These are phyloP conservation scores for Mycena venus DNA, from an alignment of 768 basidiomycete genomes.

Conservation along the genomic window DNA sequence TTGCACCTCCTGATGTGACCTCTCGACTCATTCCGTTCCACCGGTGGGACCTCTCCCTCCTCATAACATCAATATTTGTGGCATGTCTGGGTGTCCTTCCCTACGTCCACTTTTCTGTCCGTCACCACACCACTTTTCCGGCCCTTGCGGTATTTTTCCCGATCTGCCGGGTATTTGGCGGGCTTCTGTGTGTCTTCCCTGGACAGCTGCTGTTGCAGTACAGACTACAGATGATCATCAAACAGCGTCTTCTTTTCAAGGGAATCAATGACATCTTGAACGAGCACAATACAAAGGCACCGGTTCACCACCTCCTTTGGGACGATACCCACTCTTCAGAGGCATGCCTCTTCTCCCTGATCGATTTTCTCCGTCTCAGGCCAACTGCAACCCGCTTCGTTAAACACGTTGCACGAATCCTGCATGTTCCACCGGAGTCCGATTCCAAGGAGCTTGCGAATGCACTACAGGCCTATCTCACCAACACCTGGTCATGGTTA, in stretches of 20 bases:
- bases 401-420: neutral
- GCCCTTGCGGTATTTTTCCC: neutral
- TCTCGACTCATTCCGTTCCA: neutral
- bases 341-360: neutral
- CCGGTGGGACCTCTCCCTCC: constrained; percentile 1
- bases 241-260: constrained; percentile 9
- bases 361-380: neutral
- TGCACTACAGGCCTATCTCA: neutral
- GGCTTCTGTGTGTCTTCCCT: neutral
- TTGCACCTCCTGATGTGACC: neutral
- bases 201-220: constrained; percentile 12
- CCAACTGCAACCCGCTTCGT: neutral
- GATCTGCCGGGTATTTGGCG: neutral
- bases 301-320: neutral
- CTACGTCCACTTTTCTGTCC: constrained; percentile 2
- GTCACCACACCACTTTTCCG: neutral
- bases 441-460: neutral
- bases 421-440: neutral
- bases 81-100: neutral
- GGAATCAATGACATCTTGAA: neutral
- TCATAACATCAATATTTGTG: neutral
- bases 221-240: constrained; percentile 7
- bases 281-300: neutral
- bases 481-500: neutral
- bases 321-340: neutral